Conservation (phyloP, 2,329 filamentous ascomycete species). For the Dothidotthia symphoricarpi region DNA sequence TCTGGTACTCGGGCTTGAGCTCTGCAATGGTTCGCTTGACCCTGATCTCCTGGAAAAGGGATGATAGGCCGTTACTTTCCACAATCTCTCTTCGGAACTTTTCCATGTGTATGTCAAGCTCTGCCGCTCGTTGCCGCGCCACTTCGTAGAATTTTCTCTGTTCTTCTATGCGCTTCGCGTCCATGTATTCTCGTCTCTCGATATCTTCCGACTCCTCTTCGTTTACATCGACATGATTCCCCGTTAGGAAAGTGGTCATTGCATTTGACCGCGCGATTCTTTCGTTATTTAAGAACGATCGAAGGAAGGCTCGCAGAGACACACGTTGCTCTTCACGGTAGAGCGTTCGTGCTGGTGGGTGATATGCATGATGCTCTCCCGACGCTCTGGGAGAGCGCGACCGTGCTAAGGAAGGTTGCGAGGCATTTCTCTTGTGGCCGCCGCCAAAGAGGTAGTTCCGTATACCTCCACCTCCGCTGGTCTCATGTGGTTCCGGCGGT, state of each 20-base stretch:
- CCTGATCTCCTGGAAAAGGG: constrained; percentile 88
- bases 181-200: constrained; percentile 72
- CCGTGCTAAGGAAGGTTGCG: constrained; percentile 39
- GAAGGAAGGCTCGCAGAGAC: constrained; percentile 85
- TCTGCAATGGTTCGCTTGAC: constrained; percentile 85
- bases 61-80: constrained; percentile 81
- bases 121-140: constrained; percentile 81
- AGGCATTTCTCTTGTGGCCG: constrained; percentile 44
- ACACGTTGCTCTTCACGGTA: constrained; percentile 89
- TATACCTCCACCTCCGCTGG: constrained; percentile 42
- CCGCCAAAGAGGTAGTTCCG: constrained; percentile 46
- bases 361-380: constrained; percentile 30
- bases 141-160: constrained; percentile 96
- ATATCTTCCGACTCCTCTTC: constrained; percentile 86
- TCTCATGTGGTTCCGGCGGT: constrained; percentile 39
- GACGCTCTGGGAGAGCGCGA: constrained; percentile 35
- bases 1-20: constrained; percentile 91
- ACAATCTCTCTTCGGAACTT: constrained; percentile 67
- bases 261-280: constrained; percentile 80
- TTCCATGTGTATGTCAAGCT: constrained; percentile 98
- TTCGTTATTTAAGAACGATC: constrained; percentile 78
- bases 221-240: constrained; percentile 68
- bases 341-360: constrained; percentile 56
- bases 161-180: constrained; percentile 85
- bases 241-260: constrained; percentile 78